A percentile compares a stretch with the other conserved stretches of the same genome.
phyloP scores from a whole-genome alignment of 805 yeast species.

The Starmera caribaea region DNA sequence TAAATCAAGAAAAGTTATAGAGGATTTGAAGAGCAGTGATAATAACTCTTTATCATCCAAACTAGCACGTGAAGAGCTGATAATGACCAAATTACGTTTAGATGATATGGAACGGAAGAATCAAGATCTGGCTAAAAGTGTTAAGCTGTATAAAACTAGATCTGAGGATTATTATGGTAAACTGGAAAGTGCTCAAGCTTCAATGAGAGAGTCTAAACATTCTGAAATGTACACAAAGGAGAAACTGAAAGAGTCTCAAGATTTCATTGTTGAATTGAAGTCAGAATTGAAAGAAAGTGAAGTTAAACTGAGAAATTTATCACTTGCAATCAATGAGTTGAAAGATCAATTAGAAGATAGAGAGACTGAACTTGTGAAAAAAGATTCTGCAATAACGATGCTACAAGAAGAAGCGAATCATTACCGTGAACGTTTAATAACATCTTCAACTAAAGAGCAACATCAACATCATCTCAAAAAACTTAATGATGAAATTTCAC shows the following conservation, averaged over 20 bases:
- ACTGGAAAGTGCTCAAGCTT: constrained; percentile 71
- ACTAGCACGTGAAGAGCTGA: constrained; percentile 27
- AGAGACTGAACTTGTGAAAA: constrained; percentile 42
- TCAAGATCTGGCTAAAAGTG: constrained; percentile 40
- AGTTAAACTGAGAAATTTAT: constrained; percentile 39
- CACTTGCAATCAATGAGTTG: constrained; percentile 37
- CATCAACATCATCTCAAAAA: constrained; percentile 41
- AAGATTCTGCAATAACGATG: constrained; percentile 36
- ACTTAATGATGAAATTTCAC: constrained; percentile 42
- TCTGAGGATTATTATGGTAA: constrained; percentile 68
- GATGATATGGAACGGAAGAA: constrained; percentile 49
- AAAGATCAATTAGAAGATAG: constrained; percentile 50
- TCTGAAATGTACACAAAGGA: constrained; percentile 44
- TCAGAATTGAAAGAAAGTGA: constrained; percentile 49
- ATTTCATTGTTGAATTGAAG: constrained; percentile 34
- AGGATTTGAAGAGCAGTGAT: constrained; percentile 6
- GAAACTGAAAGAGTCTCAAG: constrained; percentile 44
- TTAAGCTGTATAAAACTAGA: constrained; percentile 56
- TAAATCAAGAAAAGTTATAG: constrained; percentile 22
- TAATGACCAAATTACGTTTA: constrained; percentile 42
- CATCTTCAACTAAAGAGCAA: constrained; percentile 32
- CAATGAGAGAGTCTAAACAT: constrained; percentile 51
- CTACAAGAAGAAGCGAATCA: constrained; percentile 49
- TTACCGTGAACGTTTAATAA: constrained; percentile 35
- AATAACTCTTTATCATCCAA: constrained; percentile 11